Base-by-base conservation (phyloP, 768 basidiomycete species). In the Cantharellus anzutake region DNA sequence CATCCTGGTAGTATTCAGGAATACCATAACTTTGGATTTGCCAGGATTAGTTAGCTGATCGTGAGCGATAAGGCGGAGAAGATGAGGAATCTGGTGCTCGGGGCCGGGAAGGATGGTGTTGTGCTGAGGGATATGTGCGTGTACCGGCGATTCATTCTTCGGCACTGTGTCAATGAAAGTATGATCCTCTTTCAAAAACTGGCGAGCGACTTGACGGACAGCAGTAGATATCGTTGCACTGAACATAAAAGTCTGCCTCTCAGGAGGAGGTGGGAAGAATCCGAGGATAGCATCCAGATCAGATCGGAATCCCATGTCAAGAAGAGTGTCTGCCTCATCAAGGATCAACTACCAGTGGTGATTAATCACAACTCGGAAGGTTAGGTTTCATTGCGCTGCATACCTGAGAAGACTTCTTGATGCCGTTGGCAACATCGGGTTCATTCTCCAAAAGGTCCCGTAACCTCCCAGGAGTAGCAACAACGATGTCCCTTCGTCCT, bases 191-290 rank as follows among this genome's bases (percentile, higher is more conserved):
- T 80, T 72, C 7, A 94, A 71, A 29, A 78, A 74, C 20, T 73
- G 70, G 2, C 75, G 72, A 0, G 88, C 84, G 60, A 93, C 74
- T 66, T 85, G 78, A 50, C 78, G 80, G 62, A 96, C 83, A 2
- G 76, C 75, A 2, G 69, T 73, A 0, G 86, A 83, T 41, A 93
- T 80, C 2, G 90, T 93, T 34, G 92, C 91, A 11, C 86, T 89
- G 71, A 94, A 92, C 60, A 97, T 74, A 72, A 94, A 83, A 0
- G 91, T 94, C 67, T 93, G 91, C n/a, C 90, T 81, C 58, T 79
- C 68, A 0, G 82, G 78, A 0, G 71, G 65, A 20, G 73, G 71
- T 4, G 84, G 83, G n/a, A 93, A 74, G 65, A 73, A 76, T 3
- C 72, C 67, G 38, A 77, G 70, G 65, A 94, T 89, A 1, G 76